These are phyloP conservation scores for Silene coronaria DNA, from an alignment of 179 eudicot species.

Conservation along the genomic window DNA sequence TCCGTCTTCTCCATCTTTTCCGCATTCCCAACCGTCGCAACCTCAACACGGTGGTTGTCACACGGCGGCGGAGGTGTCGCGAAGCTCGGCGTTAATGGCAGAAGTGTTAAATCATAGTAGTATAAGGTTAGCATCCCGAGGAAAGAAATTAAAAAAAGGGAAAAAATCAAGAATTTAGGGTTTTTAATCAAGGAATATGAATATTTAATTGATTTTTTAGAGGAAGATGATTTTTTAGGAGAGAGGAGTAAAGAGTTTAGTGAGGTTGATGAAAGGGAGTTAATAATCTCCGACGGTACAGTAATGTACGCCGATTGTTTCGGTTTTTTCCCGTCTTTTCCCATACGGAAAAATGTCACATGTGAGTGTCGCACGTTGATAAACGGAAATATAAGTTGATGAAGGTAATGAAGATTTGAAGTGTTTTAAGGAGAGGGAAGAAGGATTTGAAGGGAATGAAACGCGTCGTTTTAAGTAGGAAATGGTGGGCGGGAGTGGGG, in stretches of 20 bases:
- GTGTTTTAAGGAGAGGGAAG: background rate
- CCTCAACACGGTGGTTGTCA: background rate
- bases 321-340: slow-evolving; percentile 19
- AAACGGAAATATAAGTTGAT: background rate
- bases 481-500: background rate
- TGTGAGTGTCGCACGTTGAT: too few relatives aligned
- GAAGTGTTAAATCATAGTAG: slow-evolving; percentile 40
- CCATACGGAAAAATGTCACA: background rate
- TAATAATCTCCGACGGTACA: slow-evolving; percentile 70
- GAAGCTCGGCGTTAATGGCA: slow-evolving; percentile 30
- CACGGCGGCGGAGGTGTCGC: slow-evolving; percentile 37
- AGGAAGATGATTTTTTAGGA: slow-evolving; percentile 33
- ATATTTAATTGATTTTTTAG: slow-evolving; percentile 19
- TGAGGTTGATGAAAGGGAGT: slow-evolving; percentile 53
- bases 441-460: background rate
- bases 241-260: slow-evolving; percentile 47
- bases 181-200: slow-evolving; percentile 10
- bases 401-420: too few relatives aligned
- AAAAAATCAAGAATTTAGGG: slow-evolving; percentile 43
- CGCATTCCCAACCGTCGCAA: too few relatives aligned
- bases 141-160: slow-evolving; percentile 39
- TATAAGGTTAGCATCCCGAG: slow-evolving; percentile 39
- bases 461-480: background rate
- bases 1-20: too few relatives aligned
- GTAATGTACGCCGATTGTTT: slow-evolving; percentile 61